phyloP scores from a whole-genome alignment of 805 yeast species.

The Yarrowia deformans region DNA sequence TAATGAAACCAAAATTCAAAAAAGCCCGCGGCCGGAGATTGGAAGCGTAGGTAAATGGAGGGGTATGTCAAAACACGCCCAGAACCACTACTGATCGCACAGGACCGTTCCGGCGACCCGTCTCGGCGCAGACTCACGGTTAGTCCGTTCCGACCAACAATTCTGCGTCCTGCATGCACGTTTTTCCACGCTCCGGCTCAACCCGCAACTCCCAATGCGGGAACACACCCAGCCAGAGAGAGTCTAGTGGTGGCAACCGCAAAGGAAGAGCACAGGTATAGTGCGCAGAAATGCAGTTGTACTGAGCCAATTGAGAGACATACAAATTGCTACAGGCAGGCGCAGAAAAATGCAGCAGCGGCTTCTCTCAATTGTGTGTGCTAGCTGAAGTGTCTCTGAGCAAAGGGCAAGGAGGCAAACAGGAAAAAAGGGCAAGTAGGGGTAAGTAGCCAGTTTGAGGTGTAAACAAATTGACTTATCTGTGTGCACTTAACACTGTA shows the following conservation, averaged over 20 bases:
- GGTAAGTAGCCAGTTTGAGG: background rate
- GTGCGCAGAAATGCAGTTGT: conserved; percentile 3
- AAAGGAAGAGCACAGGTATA: conserved; percentile 19
- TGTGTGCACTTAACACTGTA: background rate
- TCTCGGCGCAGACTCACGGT: background rate
- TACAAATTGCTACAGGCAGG: conserved; percentile 1
- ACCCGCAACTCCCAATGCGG: conserved; percentile 39
- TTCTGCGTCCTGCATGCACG: conserved; percentile 38
- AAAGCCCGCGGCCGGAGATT: background rate
- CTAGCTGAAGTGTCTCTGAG: background rate
- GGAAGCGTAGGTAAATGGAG: no score
- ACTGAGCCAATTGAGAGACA: conserved; percentile 29
- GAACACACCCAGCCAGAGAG: conserved; percentile 20
- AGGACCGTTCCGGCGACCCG: background rate
- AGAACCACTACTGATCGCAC: background rate
- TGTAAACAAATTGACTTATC: conserved; percentile 4
- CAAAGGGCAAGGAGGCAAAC: background rate
- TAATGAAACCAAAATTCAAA: conserved; percentile 20
- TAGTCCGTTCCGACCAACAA: conserved; percentile 27
- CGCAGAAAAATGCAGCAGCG: conserved; percentile 3
- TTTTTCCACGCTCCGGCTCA: conserved; percentile 38
- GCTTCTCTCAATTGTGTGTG: background rate
- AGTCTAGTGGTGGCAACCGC: conserved; percentile 32
- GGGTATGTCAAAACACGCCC: background rate
- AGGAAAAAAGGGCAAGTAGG: no score